These are phyloP conservation scores for Penicillium oxalicum DNA, from an alignment of 2,329 filamentous ascomycete species.

Conservation along the genomic window DNA sequence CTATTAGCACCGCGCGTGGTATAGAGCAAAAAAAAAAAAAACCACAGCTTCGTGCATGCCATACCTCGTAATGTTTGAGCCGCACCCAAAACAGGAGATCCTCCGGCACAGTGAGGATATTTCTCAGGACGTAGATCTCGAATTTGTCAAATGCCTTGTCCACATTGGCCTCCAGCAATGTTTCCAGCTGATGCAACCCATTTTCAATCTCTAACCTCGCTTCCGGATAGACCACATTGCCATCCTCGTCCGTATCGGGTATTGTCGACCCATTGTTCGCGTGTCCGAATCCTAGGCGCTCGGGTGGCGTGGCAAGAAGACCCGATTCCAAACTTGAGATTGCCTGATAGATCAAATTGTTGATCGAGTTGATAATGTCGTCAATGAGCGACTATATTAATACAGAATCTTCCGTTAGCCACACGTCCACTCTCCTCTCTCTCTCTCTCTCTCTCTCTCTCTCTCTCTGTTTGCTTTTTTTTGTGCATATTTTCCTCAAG, in stretches of 20 bases:
- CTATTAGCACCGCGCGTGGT: background rate
- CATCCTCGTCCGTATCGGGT: constrained; percentile 44
- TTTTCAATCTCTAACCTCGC: constrained; percentile 73
- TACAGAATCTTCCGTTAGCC: too few species aligned
- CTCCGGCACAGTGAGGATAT: constrained; percentile 68
- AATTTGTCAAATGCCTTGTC: constrained; percentile 82
- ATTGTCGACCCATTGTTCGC: constrained; percentile 43
- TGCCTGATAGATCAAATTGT: constrained; percentile 84
- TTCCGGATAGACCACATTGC: constrained; percentile 43
- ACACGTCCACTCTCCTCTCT: too few species aligned
- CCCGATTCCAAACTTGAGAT: constrained; percentile 82
- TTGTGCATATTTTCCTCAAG: too few species aligned
- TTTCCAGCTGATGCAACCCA: constrained; percentile 79
- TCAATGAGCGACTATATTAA: constrained; percentile 73
- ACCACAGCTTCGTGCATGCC: constrained; percentile 1
- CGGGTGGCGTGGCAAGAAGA: constrained; percentile 66
- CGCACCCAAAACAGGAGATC: constrained; percentile 72
- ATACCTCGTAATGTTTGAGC: constrained; percentile 76
- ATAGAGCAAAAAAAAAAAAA: background rate
- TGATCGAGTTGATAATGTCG: constrained; percentile 96
- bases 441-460: too few species aligned
- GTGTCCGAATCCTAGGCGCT: constrained; percentile 70
- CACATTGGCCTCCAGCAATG: constrained; percentile 70
- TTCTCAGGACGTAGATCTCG: constrained; percentile 84
- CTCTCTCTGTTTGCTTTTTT: too few species aligned